These are phyloP conservation scores for Kluyveromyces starmeri DNA, from an alignment of 805 yeast genomes.

Conservation along the genomic window DNA sequence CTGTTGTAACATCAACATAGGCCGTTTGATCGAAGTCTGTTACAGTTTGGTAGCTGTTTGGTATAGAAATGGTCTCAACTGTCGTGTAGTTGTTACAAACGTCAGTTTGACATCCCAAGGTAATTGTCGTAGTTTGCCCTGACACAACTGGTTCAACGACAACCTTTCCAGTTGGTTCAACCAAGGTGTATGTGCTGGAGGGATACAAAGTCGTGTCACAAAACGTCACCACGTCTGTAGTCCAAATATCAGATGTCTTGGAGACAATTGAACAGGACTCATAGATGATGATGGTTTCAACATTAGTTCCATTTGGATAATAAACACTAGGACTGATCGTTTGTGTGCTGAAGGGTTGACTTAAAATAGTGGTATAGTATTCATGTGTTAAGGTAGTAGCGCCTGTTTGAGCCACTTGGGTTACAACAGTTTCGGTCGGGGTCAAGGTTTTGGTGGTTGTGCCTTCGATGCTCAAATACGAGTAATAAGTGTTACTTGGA, in stretches of 20 bases:
- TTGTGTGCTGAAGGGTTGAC: conserved; percentile 6
- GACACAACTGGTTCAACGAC: neutral
- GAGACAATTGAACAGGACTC: conserved; percentile 7
- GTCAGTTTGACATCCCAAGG: neutral
- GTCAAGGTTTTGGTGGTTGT: neutral
- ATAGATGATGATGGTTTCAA: conserved; percentile 7
- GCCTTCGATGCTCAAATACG: neutral
- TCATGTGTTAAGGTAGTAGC: conserved; percentile 6
- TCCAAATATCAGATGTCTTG: conserved; percentile 2
- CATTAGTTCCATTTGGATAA: conserved; percentile 4
- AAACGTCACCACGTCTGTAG: conserved; percentile 3
- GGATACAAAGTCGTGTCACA: conserved; percentile 5
- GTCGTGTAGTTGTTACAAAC: neutral
- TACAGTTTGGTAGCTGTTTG: neutral
- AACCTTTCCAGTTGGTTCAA: neutral
- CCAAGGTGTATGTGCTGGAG: conserved; percentile 1
- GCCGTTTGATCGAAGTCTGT: neutral
- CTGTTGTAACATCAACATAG: neutral
- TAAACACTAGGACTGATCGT: conserved; percentile 6
- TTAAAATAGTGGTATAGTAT: conserved; percentile 6
- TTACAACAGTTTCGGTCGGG: conserved; percentile 1
- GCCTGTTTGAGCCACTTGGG: conserved; percentile 1
- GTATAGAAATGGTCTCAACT: neutral
- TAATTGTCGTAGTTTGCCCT: conserved; percentile 1
- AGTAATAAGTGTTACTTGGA: conserved; percentile 3